Conservation (phyloP, 345 rosid species). For the Brassica cretica region DNA sequence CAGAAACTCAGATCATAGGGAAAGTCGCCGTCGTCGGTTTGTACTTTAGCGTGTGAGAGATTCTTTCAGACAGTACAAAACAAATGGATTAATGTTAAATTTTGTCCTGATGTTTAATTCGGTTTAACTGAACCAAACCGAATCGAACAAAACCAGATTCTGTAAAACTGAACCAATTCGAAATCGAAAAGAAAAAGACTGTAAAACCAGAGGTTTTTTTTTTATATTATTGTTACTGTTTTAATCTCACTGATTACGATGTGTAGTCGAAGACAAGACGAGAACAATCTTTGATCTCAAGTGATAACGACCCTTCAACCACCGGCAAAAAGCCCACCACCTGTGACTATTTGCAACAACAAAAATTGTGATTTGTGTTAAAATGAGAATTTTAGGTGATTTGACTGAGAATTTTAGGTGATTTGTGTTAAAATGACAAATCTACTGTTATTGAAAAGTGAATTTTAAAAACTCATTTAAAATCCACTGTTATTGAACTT, state of each 20-base stretch:
- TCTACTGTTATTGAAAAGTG: no score
- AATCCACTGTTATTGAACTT: no score
- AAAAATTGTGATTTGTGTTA: no score
- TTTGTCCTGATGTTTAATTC: background rate
- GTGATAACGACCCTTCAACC: background rate
- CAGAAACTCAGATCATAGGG: slow-evolving; percentile 25
- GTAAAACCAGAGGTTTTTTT: background rate
- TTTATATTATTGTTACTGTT: background rate
- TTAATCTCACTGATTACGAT: background rate
- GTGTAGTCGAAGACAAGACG: background rate
- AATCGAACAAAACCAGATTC: background rate
- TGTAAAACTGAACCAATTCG: background rate
- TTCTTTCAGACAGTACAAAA: background rate
- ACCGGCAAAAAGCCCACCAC: background rate
- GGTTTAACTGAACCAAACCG: background rate
- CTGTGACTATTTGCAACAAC: background rate
- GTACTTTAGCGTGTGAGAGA: slow-evolving; percentile 8
- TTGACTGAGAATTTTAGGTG: no score
- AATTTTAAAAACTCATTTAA: no score
- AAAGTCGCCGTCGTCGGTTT: slow-evolving; percentile 38
- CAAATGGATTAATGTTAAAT: background rate
- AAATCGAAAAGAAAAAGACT: background rate
- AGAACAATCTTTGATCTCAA: background rate
- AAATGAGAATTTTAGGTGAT: no score
- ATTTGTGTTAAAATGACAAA: no score